Evolutionary conservation across 306 rosid genomes (phyloP).

Genomic region (Lathyrus sativus): DNA sequence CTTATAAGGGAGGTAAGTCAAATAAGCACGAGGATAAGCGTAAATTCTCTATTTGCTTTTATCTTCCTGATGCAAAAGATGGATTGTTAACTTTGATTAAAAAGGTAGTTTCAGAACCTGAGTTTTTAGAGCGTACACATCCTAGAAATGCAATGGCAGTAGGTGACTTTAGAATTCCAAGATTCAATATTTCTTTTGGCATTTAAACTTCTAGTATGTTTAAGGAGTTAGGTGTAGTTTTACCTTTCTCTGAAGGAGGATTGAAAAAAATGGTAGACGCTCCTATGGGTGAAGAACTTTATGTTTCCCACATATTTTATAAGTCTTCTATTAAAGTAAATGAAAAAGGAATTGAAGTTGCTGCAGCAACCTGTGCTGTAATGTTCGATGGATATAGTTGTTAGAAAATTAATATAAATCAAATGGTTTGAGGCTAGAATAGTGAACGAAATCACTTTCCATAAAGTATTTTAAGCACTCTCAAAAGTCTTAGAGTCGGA

Average conservation of each 20-base stretch:
- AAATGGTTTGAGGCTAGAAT: too few species aligned
- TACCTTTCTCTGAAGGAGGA: background rate
- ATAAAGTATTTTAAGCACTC: too few species aligned
- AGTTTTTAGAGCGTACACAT: background rate
- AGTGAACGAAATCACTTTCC: too few species aligned
- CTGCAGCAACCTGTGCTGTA: background rate
- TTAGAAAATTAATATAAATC: too few species aligned
- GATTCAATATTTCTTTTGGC: background rate
- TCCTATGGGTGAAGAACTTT: slow-evolving; percentile 35
- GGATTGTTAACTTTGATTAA: background rate
- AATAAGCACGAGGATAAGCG: slow-evolving; percentile 46
- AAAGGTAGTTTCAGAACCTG: background rate
- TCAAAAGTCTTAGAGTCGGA: too few species aligned
- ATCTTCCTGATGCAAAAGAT: background rate
- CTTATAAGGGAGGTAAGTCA: slow-evolving; percentile 51
- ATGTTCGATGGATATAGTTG: too few species aligned
- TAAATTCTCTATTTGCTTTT: slow-evolving; percentile 8
- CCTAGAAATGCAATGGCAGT: background rate
- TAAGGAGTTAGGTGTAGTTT: background rate
- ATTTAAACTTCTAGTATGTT: background rate
- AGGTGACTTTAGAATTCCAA: background rate
- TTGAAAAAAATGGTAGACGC: slow-evolving; percentile 81
- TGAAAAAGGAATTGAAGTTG: slow-evolving; percentile 84
- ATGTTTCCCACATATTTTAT: slow-evolving; percentile 58
- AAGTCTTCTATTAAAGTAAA: slow-evolving; percentile 76